Evolutionary conservation across 305 asterid genomes (phyloP).

Genomic region (Petunia hybrid): DNA sequence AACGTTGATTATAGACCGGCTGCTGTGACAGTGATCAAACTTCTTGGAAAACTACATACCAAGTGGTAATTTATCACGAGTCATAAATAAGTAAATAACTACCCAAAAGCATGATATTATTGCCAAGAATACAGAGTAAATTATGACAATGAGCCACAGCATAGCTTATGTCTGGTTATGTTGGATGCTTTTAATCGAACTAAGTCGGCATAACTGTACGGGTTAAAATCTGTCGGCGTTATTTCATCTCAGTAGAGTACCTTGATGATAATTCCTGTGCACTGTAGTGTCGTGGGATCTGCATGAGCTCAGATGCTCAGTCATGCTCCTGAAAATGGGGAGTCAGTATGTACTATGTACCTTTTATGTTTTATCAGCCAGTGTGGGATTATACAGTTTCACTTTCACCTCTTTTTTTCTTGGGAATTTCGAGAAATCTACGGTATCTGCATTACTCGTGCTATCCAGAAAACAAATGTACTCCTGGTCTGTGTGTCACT

Average conservation of each 20-base stretch:
- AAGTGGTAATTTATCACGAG: neutral
- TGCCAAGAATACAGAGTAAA: neutral
- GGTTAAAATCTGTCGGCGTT: neutral
- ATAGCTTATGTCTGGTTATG: neutral
- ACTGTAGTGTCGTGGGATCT: neutral
- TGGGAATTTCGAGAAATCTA: slow-evolving; percentile 7
- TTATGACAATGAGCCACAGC: neutral
- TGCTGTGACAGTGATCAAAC: neutral
- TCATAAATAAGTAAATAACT: neutral
- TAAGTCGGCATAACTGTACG: slow-evolving; percentile 2
- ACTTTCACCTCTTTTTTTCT: neutral
- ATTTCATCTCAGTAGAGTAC: slow-evolving; percentile 6
- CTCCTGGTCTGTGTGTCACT: neutral
- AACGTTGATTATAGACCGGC: neutral
- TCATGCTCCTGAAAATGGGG: neutral
- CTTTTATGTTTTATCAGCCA: neutral
- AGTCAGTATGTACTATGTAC: neutral
- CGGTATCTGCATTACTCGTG: neutral
- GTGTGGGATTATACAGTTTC: neutral
- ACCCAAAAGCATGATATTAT: neutral
- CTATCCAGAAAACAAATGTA: slow-evolving; percentile 16
- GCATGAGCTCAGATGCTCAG: neutral
- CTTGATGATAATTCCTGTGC: neutral
- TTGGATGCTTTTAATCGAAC: neutral
- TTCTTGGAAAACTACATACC: neutral